Evolutionary conservation across 257 asterid genomes (phyloP).

Genomic region (Parsonsia alboflavescens): DNA sequence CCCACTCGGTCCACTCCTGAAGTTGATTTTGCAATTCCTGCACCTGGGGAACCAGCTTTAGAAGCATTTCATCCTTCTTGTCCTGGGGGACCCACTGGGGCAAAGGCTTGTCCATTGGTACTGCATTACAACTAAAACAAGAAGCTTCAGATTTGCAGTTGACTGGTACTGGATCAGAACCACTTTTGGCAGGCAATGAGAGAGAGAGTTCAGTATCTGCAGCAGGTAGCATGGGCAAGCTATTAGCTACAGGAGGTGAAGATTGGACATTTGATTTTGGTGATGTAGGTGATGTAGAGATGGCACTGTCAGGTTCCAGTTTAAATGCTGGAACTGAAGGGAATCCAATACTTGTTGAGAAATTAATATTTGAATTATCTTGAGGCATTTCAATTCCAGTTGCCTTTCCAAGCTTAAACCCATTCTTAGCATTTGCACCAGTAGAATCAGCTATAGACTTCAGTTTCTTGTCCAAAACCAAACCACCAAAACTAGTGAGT

Average conservation of each 20-base stretch:
- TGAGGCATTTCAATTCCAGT: conserved; percentile 40
- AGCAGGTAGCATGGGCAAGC: conserved; percentile 50
- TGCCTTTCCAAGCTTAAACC: conserved; percentile 40
- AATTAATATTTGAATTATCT: conserved; percentile 32
- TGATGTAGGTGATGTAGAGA: conserved; percentile 32
- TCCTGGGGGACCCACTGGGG: conserved; percentile 55
- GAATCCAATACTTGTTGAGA: conserved; percentile 37
- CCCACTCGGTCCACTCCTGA: conserved; percentile 99
- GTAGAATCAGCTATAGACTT: conserved; percentile 61
- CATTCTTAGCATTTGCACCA: conserved; percentile 42
- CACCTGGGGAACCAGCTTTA: conserved; percentile 68
- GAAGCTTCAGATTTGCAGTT: conserved; percentile 38
- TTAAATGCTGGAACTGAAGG: conserved; percentile 50
- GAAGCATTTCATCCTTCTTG: conserved; percentile 76
- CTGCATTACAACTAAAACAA: conserved; percentile 28
- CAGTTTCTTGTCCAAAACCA: conserved; percentile 72
- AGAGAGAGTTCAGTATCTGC: conserved; percentile 92
- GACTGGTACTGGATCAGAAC: conserved; percentile 48
- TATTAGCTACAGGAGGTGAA: conserved; percentile 27
- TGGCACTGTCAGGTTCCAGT: conserved; percentile 28
- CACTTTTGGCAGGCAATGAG: conserved; percentile 57
- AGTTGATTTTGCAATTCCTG: conserved; percentile 76
- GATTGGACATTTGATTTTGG: conserved; percentile 37
- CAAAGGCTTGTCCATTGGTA: conserved; percentile 37
- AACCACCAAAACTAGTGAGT: conserved; percentile 52